Base-by-base conservation (phyloP, 352 stramenopile genomes). In the Phytophthora europaea region DNA sequence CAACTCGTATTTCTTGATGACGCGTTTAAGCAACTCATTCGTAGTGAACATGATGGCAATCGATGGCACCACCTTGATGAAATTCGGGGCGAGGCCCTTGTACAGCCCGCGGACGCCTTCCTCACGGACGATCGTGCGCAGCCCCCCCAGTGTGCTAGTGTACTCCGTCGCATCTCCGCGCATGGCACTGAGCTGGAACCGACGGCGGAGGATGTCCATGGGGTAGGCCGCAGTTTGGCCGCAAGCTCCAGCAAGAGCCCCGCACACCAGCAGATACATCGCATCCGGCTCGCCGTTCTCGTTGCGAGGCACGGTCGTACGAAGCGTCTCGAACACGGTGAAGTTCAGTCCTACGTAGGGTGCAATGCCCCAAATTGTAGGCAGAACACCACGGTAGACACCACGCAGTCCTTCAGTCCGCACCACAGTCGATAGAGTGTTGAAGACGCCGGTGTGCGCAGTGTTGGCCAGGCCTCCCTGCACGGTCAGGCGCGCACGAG, bases 21-120 rank as follows among this genome's bases (percentile, higher is more conserved):
- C 47, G 23, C 85, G 83, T 66, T 93, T 83, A 53, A 94, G 84
- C 65, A 90, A 56, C 68, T 94, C 84, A 65, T 93, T 94, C 40
- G 84, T 88, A 47, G 87, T 92, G 69, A 94, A 93, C 83, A 92
- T 92, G 73, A 94, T 92, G 48, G 89, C 89, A 34, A 93, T 88
- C 31, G 85, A 93, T 60, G 87, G 89, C 65, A 93, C 82, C 54
- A 95, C 83, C 67, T 93, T 93, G 47, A 94, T 81, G 62, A 92
- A 87, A 63, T 94, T 95, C 15, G 85, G 84, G 52, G 76, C 63
- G 10, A 92, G 67, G 0, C 85, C 88, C 61, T 91, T 90, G 76
- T 92, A 94, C 50, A 95, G 79, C 0, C 80, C 89, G 15, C 67
- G 66, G 18, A 93, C 65, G 23, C 85, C 87, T 31, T 94, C 85